Conservation (phyloP, 2,329 filamentous ascomycete species). For the Pseudogymnoascus sp. region DNA sequence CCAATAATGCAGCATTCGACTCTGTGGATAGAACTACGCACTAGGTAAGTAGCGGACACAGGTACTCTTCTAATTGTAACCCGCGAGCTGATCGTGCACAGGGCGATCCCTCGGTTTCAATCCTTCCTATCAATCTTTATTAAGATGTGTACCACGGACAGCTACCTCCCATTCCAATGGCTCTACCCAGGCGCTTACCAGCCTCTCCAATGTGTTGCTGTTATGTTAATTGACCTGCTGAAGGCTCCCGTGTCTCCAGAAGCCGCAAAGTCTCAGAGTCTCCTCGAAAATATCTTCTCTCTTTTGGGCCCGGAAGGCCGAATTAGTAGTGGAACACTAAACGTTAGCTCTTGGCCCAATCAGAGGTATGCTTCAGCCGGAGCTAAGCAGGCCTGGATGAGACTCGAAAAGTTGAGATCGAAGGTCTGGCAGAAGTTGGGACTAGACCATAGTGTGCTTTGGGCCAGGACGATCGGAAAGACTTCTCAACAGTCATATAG, state of each 20-base stretch:
- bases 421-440: background rate
- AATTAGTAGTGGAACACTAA: background rate
- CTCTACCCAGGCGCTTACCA: slow-evolving; percentile 24
- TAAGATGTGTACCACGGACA: slow-evolving; percentile 18
- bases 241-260: slow-evolving; percentile 19
- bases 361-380: background rate
- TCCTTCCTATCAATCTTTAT: slow-evolving; percentile 22
- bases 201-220: slow-evolving; percentile 19
- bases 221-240: slow-evolving; percentile 20
- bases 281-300: slow-evolving; percentile 19
- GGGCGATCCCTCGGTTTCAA: slow-evolving; percentile 22
- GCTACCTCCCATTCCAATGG: slow-evolving; percentile 21
- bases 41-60: slow-evolving; percentile 9
- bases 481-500: background rate
- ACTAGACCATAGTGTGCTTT: background rate
- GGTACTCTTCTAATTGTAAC: slow-evolving; percentile 10
- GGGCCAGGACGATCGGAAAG: background rate
- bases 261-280: slow-evolving; percentile 16
- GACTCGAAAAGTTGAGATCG: background rate
- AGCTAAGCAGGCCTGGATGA: background rate
- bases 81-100: slow-evolving; percentile 3
- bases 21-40: background rate
- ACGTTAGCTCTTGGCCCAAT: background rate
- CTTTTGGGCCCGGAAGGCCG: background rate
- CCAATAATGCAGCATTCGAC: slow-evolving; percentile 16